Base-by-base conservation (phyloP, 106 monocot genomes). In the Xerophyta viscosa region DNA sequence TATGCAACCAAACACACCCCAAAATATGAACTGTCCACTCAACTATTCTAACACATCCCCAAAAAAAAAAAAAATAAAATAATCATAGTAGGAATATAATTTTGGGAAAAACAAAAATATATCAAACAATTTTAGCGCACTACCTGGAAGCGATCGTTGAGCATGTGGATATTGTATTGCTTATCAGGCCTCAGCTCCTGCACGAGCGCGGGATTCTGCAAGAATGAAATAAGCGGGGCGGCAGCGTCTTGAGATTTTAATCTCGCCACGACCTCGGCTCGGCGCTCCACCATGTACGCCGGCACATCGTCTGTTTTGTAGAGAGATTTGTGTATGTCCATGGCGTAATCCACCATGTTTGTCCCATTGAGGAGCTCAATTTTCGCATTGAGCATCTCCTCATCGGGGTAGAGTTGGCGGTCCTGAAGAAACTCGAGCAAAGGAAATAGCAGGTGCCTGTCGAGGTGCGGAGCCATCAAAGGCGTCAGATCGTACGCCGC, bases 341-440 rank as follows among this genome's bases (percentile, higher is more conserved):
- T 84, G 65, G 87, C 92, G 67, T 93, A 93, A 50, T 93, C 92
- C 24, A 93, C 92, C 92, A 93, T 93, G 63, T 93, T 93, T 26
- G 88, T 93, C 48, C 80, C 67, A 65, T 71, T 74, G 41, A 93
- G 77, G 41, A 93, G 83, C 33, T 81, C 69, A 60, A 93, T 80
- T 77, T 93, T 93, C 7, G 77, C 83, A 64, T 80, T 80, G 61
- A 87, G 83, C 52, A 93, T 87, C 73, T 87, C 76, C 19, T 67
- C 83, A 46, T 93, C 87, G 27, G 58, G 57, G 66, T 93, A 93
- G 37, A 87, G 66, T 42, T 73, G 66, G 41, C 92, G 72, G 66
- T 92, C 87, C 67, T 92, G 92, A 5, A 92, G 71, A 58, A 92
- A 92, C 66, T 92, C 92, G 6, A 92, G 79, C 2, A 92, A 66